Evolutionary conservation across 192 early-diverging fungal genomes (phyloP), one percentile per base, ranked within the genome.

Genomic region (Linnemannia exigua): DNA sequence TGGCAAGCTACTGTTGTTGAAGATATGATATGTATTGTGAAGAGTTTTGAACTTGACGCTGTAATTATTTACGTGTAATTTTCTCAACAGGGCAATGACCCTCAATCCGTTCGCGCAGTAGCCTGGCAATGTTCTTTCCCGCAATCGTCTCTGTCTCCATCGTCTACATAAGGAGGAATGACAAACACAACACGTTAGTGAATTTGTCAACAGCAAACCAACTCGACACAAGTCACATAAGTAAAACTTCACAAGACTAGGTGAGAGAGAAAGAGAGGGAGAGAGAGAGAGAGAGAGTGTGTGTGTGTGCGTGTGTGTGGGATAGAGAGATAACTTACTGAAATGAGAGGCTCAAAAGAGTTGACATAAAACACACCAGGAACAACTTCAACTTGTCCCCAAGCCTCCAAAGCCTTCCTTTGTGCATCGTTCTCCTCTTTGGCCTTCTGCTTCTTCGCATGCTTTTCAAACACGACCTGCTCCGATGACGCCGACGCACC

Each of bases 81-180:
- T 79, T 79, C 35, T 83, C 81, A 5, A 75, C 77, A 17, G 77
- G 54, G 48, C 82, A 85, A 28, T 79, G 75, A 5, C 82, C 82
- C 15, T 79, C 66, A 25, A 85, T 71, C 31, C 81, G 79, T 31
- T 88, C 70, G 41, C 90, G 67, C 19, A 94, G n/a, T 1, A 94
- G 72, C 70, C 90, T 82, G 25, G 88, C 91, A 33, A 92, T 82
- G 72, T 94, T 94, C 38, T 89, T 88, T 47, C 89, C 87, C 0
- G 92, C 83, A 2, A 94, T 81, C 5, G 91, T 92, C 74, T 92
- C 89, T 16, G 92, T 92, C 88, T 94, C 94, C 94, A 94, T 94
- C 52, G 94, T 91, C 88, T 92, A 83, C 33, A 52, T 35, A 48
- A 72, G 72, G 81, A 28, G n/a, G n/a, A n/a, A n/a, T n/a, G n/a